A percentile compares a stretch with the other conserved stretches of the same genome.
These are phyloP conservation scores for Blastobotrys buckinghamii DNA, from an alignment of 1,139 yeast species.

Conservation along the genomic window DNA sequence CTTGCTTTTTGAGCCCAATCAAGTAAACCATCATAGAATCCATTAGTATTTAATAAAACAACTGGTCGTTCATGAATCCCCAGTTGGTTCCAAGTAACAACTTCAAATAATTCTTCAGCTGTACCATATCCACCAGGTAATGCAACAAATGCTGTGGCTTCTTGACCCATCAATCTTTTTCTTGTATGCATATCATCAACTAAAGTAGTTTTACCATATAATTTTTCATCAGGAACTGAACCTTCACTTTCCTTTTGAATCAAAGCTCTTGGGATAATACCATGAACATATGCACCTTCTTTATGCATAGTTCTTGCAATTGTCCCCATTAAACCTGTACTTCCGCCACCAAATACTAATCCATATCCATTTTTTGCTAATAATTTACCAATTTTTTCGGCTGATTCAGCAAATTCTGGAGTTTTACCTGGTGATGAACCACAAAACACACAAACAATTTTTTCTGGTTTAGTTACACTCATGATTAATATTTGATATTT, in stretches of 20 bases:
- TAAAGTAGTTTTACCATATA: slow-evolving; percentile 73
- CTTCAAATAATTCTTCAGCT: slow-evolving; percentile 83
- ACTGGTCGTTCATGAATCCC: slow-evolving; percentile 82
- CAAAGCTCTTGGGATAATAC: slow-evolving; percentile 79
- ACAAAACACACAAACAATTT: slow-evolving; percentile 74
- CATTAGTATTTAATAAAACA: slow-evolving; percentile 69
- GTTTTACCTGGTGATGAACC: slow-evolving; percentile 73
- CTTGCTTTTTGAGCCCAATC: slow-evolving; percentile 38
- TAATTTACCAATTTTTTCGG: slow-evolving; percentile 52
- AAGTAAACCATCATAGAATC: slow-evolving; percentile 70
- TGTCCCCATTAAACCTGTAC: slow-evolving; percentile 73
- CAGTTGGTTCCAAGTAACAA: slow-evolving; percentile 84
- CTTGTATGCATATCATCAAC: slow-evolving; percentile 90
- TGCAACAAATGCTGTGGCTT: slow-evolving; percentile 82
- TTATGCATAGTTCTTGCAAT: slow-evolving; percentile 69
- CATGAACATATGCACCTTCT: slow-evolving; percentile 71
- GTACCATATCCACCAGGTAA: slow-evolving; percentile 94
- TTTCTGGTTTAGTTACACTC: slow-evolving; percentile 19
- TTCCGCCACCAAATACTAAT: slow-evolving; percentile 87
- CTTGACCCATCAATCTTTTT: slow-evolving; percentile 79
- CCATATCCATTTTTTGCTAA: slow-evolving; percentile 63
- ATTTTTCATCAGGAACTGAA: slow-evolving; percentile 46
- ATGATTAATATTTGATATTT: not conserved
- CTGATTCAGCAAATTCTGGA: slow-evolving; percentile 46
- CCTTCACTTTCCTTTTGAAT: slow-evolving; percentile 64